Base-by-base conservation (phyloP, 768 basidiomycete genomes). In the Coprinopsis marcescibilis region DNA sequence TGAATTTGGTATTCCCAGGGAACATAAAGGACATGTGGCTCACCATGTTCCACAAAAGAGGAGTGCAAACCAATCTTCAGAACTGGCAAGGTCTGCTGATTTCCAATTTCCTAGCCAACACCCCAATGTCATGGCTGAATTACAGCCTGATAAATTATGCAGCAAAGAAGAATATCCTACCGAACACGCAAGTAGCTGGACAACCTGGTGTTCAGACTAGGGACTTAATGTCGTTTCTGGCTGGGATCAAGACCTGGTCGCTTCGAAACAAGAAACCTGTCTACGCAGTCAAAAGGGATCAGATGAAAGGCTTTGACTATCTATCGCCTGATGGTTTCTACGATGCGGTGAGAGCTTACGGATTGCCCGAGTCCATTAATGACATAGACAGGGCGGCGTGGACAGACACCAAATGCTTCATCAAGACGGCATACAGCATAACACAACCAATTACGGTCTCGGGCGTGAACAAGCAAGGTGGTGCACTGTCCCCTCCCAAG, bases 231-330 rank as follows among this genome's bases (percentile, higher is more conserved):
- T 49, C 45, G 8, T 58, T 57, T 38, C 27, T 63, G 1, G 43
- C 60, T 3, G 40, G 44, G 10, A 27, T 63, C 8, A 41, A 61
- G 46, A 48, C 49, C 5, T 64, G 57, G 55, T 46, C 62, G 4
- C 20, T 49, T 3, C 49, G 61, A 3, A 40, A 52, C 19, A 57
- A 61, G 2, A 13, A 45, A 7, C 49, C 57, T 0, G 13, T 64
- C 1, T 64, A 52, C 35, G 50, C 53, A 0, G 35, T 65, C 11
- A 48, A 61, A 43, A 49, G 59, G 0, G 62, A 65, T 33, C 63
- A 66, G 32, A 63, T 52, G 55, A 66, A 66, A 29, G 64, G 64
- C 1, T 65, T 64, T 41, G 64, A 64, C 30, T 49, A 52, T 35
- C 51, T 67, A 0, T 46, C 43, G 6, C 63, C 62, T 0, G 30